Evolutionary conservation across 768 basidiomycete species (phyloP), one percentile per base, ranked within the genome.

Genomic region (Russula compacta): DNA sequence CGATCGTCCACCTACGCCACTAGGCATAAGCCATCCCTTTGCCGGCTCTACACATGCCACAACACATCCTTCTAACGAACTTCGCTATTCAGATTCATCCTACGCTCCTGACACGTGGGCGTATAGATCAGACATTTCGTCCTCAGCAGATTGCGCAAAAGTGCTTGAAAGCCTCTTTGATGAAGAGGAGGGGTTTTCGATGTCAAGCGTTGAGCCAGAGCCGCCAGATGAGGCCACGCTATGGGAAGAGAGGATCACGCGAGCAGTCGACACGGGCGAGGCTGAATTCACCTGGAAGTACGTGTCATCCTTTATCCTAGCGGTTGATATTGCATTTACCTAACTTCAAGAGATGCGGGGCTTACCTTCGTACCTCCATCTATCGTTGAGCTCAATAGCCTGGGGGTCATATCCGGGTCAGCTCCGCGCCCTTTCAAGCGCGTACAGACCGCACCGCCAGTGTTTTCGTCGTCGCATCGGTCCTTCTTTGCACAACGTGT

Each of bases 221-320:
- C 59, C 61, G 15, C 54, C 39, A 61, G 62, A 63, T 24, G 62
- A 63, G 35, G 53, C 38, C 1, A 50, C 59, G 2, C 10, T 55
- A 10, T 63, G 62, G 62, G 54, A 61, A 33, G 59, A 61, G 29
- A 55, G 19, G 21, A 61, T 63, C 7, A 49, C 59, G 10, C 44
- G 59, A 60, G 53, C 59, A 8, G 59, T 63, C 5, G 62, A 63
- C 36, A 61, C 39, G 21, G 62, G 62, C 15, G 62, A 61, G 24
- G 46, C 51, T 4, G 56, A 53, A 42, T 62, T 62, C n/a, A 62
- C 61, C 14, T 62, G 56, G 56, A 62, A 62, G 61, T 62, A 53
- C 0, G 61, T 52, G 2, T 11, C 47, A 4, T 15, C 21, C 3
- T 36, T n/a, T 24, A 12, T 14, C 12, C n/a, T 17, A 2, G 11